These are phyloP conservation scores for Backusella morwellensis DNA, from an alignment of 192 early-diverging fungal genomes.

Conservation along the genomic window DNA sequence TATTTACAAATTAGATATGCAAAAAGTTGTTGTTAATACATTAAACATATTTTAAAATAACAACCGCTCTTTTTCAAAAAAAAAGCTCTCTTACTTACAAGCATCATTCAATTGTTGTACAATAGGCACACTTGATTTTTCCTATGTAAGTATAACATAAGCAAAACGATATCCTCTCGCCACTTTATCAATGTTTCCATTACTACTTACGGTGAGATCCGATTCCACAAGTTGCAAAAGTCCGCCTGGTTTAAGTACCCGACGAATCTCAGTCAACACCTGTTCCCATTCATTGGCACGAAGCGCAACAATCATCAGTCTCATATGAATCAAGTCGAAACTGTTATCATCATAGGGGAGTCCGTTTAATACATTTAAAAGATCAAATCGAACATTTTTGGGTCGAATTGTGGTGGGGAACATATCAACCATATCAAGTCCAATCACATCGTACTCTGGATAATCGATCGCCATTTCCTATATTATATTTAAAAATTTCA, in stretches of 20 bases:
- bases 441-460: slow-evolving; percentile 23
- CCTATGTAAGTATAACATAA: slow-evolving; percentile 4
- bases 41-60: neutral
- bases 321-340: slow-evolving; percentile 44
- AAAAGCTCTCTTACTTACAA: slow-evolving; percentile 14
- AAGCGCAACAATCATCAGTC: slow-evolving; percentile 30
- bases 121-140: slow-evolving; percentile 5
- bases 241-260: slow-evolving; percentile 37
- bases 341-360: slow-evolving; percentile 20
- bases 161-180: neutral
- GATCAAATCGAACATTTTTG: slow-evolving; percentile 30
- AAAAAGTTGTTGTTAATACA: neutral
- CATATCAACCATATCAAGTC: slow-evolving; percentile 39
- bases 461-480: slow-evolving; percentile 40
- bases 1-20: neutral
- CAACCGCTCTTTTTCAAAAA: neutral
- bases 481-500: neutral
- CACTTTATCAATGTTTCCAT: neutral
- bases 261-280: slow-evolving; percentile 23
- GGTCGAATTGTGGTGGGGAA: slow-evolving; percentile 38
- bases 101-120: neutral
- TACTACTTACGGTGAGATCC: slow-evolving; percentile 10
- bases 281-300: slow-evolving; percentile 21
- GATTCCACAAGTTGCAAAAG: slow-evolving; percentile 24
- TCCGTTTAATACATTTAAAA: slow-evolving; percentile 27